Conservation (phyloP, 2,329 filamentous ascomycete genomes). For the Daldinia eschscholtzii region DNA sequence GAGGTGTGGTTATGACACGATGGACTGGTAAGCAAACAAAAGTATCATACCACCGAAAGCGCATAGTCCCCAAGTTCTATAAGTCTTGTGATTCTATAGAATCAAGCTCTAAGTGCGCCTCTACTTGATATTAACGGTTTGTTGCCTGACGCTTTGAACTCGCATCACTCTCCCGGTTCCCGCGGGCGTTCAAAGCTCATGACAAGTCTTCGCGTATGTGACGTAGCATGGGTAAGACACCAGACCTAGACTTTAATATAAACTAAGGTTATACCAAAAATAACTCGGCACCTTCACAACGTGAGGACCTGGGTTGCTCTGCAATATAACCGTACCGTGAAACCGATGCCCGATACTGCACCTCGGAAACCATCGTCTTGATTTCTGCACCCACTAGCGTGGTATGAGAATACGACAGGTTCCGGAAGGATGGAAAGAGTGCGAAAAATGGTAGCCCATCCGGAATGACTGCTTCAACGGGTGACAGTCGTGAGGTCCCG, state of each 20-base stretch:
- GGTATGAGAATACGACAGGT: slow-evolving; percentile 27
- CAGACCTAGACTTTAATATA: slow-evolving; percentile 36
- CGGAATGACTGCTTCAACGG: slow-evolving; percentile 37
- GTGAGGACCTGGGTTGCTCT: slow-evolving; percentile 19
- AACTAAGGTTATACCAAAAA: slow-evolving; percentile 42
- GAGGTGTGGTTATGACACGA: slow-evolving; percentile 1
- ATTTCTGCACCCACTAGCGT: slow-evolving; percentile 20
- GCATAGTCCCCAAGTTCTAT: background rate
- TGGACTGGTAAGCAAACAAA: background rate
- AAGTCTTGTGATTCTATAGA: background rate
- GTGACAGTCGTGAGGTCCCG: slow-evolving; percentile 39
- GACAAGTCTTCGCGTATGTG: slow-evolving; percentile 12
- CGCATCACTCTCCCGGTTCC: background rate
- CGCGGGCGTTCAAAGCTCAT: background rate
- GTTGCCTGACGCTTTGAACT: background rate
- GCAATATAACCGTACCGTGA: slow-evolving; percentile 40
- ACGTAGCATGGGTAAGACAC: slow-evolving; percentile 20
- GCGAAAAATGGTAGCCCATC: slow-evolving; percentile 24
- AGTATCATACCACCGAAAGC: slow-evolving; percentile 7
- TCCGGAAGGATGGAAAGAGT: slow-evolving; percentile 30
- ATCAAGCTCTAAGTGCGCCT: slow-evolving; percentile 1
- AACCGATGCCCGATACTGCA: slow-evolving; percentile 38
- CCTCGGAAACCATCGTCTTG: slow-evolving; percentile 35
- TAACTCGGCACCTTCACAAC: slow-evolving; percentile 23
- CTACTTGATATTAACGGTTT: slow-evolving; percentile 8